Evolutionary conservation across 2,329 filamentous ascomycete genomes (phyloP).

Genomic region (Colletotrichum tofieldiae): DNA sequence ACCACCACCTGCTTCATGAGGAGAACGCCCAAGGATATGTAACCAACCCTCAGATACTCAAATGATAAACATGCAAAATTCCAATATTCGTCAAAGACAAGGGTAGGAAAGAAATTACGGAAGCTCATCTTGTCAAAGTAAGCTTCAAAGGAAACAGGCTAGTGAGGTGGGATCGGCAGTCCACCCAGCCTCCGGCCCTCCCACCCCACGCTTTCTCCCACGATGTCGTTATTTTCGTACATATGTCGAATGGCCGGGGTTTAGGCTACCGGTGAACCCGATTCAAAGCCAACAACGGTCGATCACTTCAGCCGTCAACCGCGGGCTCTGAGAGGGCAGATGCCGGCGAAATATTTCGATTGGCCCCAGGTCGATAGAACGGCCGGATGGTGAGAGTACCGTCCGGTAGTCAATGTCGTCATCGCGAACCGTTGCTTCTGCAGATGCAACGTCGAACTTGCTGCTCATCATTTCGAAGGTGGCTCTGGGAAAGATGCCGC

Average conservation of each 20-base stretch:
- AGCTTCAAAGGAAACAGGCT: background rate
- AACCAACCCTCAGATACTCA: background rate
- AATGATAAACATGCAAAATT: too few species aligned
- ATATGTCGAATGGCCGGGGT: conserved; percentile 40
- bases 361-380: background rate
- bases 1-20: background rate
- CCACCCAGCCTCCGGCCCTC: background rate
- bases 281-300: conserved; percentile 13
- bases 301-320: background rate
- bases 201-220: conserved; percentile 30
- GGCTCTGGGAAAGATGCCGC: conserved; percentile 3
- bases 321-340: background rate
- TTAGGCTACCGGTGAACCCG: background rate
- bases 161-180: conserved; percentile 12
- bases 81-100: conserved; percentile 1
- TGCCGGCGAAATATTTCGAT: background rate
- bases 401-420: conserved; percentile 33
- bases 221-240: conserved; percentile 40
- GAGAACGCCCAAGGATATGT: background rate
- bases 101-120: background rate
- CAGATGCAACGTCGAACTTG: background rate
- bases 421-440: conserved; percentile 16
- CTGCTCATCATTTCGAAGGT: background rate
- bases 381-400: conserved; percentile 14
- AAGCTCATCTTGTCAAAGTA: conserved; percentile 17